phyloP scores from a whole-genome alignment of 1,139 yeast species.

The Debaryomyces psychrophilus region DNA sequence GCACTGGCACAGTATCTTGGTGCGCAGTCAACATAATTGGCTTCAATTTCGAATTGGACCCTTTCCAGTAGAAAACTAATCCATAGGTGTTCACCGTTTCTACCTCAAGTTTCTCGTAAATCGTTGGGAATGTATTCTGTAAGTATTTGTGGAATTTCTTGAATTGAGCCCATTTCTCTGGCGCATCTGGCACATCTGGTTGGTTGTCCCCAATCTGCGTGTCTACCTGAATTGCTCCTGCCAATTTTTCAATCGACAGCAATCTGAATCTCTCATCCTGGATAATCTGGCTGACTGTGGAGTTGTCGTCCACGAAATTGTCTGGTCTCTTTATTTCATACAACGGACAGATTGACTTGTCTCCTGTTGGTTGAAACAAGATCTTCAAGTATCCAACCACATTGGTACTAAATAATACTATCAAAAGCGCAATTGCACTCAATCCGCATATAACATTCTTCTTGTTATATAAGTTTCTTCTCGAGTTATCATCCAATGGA shows the following conservation, averaged over 20 bases:
- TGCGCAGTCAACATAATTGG: conserved; percentile 77
- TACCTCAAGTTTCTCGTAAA: conserved; percentile 50
- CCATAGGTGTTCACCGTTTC: conserved; percentile 69
- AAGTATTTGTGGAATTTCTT: conserved; percentile 58
- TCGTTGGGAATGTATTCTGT: conserved; percentile 58
- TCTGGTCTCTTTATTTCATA: conserved; percentile 34
- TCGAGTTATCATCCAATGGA: conserved; percentile 11
- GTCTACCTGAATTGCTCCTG: conserved; percentile 48
- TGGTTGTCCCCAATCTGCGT: conserved; percentile 50
- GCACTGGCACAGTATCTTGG: conserved; percentile 86
- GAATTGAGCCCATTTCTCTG: conserved; percentile 49
- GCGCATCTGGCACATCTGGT: conserved; percentile 42
- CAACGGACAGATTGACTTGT: conserved; percentile 32
- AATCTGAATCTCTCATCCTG: conserved; percentile 38
- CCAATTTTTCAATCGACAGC: conserved; percentile 38
- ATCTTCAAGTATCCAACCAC: conserved; percentile 26
- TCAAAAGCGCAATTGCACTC: conserved; percentile 17
- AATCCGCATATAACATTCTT: conserved; percentile 13
- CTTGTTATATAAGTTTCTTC: conserved; percentile 9
- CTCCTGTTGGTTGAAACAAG: conserved; percentile 23
- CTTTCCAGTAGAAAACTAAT: conserved; percentile 67
- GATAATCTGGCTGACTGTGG: conserved; percentile 37
- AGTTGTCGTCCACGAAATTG: conserved; percentile 34
- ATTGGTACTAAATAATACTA: conserved; percentile 28
- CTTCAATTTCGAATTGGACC: conserved; percentile 53